These are phyloP conservation scores for Salix caprea DNA, from an alignment of 345 rosid species.

Conservation along the genomic window DNA sequence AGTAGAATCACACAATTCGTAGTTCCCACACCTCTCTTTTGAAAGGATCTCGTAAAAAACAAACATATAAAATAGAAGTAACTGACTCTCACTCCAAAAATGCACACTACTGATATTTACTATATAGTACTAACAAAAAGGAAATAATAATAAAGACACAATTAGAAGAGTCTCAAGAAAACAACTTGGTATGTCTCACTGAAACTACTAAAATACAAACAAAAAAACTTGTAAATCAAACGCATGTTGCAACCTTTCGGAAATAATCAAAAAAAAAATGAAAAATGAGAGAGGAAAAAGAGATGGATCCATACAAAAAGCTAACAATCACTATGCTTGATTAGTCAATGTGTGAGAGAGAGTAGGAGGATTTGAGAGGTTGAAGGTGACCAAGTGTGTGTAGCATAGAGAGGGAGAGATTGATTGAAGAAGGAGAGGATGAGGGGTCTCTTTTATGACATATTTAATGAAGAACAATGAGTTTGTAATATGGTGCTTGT, in stretches of 20 bases:
- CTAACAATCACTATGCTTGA: not conserved
- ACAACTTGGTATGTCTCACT: not conserved
- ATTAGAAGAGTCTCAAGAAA: not conserved
- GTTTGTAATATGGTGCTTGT: too few relatives aligned
- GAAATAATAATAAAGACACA: not conserved
- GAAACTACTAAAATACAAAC: not conserved
- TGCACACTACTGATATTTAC: not conserved
- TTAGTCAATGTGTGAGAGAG: not conserved
- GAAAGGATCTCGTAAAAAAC: not conserved
- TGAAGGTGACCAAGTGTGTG: conserved; percentile 22
- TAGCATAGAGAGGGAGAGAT: conserved; percentile 18
- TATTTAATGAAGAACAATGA: not conserved
- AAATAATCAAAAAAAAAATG: not conserved
- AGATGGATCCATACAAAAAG: conserved; percentile 6
- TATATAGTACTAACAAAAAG: not conserved
- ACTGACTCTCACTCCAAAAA: not conserved
- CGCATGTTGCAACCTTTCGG: not conserved
- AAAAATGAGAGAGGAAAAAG: not conserved
- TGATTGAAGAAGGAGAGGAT: not conserved
- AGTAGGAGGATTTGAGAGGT: conserved; percentile 9
- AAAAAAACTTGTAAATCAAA: not conserved
- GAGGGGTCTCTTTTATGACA: not conserved
- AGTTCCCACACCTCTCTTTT: too few relatives aligned
- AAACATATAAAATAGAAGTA: not conserved
- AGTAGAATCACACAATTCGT: not conserved